phyloP scores from a whole-genome alignment of 2,329 filamentous ascomycete genomes.

The Amylocarpus encephaloides region DNA sequence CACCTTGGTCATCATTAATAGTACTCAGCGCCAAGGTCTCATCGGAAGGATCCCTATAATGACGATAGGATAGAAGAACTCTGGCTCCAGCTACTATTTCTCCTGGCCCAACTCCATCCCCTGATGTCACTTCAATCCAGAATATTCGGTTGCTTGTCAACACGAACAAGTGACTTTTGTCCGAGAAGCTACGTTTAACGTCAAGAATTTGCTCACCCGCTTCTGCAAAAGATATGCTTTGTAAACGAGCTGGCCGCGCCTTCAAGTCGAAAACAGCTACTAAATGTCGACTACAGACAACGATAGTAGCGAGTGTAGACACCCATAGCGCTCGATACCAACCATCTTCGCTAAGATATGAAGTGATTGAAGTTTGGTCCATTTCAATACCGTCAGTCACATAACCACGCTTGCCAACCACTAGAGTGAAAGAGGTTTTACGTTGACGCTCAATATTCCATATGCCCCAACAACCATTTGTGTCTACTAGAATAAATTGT shows the following conservation, averaged over 20 bases:
- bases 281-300: slow-evolving; percentile 38
- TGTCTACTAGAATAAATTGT: slow-evolving; percentile 61
- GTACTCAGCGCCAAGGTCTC: slow-evolving; percentile 37
- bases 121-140: slow-evolving; percentile 25
- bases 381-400: slow-evolving; percentile 21
- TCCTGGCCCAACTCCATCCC: slow-evolving; percentile 10
- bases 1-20: slow-evolving; percentile 20
- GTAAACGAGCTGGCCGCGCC: slow-evolving; percentile 16
- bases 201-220: slow-evolving; percentile 50
- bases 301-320: slow-evolving; percentile 38
- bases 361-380: slow-evolving; percentile 4
- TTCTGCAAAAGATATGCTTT: slow-evolving; percentile 16
- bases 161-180: slow-evolving; percentile 48
- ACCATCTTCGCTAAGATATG: slow-evolving; percentile 29
- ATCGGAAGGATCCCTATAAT: slow-evolving; percentile 37
- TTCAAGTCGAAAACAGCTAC: slow-evolving; percentile 28
- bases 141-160: slow-evolving; percentile 39
- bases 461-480: slow-evolving; percentile 59
- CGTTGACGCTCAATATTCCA: slow-evolving; percentile 44
- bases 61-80: slow-evolving; percentile 39
- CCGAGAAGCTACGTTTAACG: slow-evolving; percentile 41
- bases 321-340: slow-evolving; percentile 46
- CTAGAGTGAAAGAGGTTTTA: slow-evolving; percentile 9
- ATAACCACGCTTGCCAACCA: slow-evolving; percentile 20
- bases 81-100: slow-evolving; percentile 11